These are phyloP conservation scores for Lomentospora prolificans DNA, from an alignment of 2,329 filamentous ascomycete genomes.

Conservation along the genomic window DNA sequence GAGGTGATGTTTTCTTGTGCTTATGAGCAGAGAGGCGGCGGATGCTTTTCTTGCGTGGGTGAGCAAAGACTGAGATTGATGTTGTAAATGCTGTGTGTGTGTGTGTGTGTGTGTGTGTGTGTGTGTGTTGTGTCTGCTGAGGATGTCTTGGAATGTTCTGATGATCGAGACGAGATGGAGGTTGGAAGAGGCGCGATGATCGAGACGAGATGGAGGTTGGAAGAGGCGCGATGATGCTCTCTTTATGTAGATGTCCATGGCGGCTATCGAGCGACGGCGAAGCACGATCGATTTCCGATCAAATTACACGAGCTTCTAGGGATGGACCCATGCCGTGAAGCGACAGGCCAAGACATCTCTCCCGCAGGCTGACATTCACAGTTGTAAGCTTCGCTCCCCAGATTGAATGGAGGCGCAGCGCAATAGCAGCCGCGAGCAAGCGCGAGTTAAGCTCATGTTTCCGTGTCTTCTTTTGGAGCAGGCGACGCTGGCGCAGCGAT, in stretches of 20 bases:
- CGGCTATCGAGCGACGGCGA: not conserved
- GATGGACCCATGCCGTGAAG: not conserved
- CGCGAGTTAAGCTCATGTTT: not conserved
- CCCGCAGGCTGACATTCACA: not conserved
- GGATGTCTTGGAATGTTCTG: not conserved
- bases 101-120: no score
- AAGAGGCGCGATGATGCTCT: not conserved
- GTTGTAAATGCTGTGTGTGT: not conserved
- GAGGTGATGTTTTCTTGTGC: not conserved
- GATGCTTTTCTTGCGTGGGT: not conserved
- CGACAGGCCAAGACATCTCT: not conserved
- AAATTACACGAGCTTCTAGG: not conserved
- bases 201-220: not conserved
- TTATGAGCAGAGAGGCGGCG: not conserved
- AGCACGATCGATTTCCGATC: not conserved
- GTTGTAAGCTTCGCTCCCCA: not conserved
- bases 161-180: not conserved
- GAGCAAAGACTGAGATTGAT: no score
- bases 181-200: not conserved
- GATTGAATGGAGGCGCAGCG: not conserved
- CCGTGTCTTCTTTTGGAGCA: not conserved
- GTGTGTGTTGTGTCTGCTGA: not conserved
- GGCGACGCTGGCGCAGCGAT: conserved; percentile 11
- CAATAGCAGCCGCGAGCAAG: not conserved
- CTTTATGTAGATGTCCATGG: not conserved